phyloP scores from a whole-genome alignment of 2,329 filamentous ascomycete species.

The Pseudocercospora fuligena region DNA sequence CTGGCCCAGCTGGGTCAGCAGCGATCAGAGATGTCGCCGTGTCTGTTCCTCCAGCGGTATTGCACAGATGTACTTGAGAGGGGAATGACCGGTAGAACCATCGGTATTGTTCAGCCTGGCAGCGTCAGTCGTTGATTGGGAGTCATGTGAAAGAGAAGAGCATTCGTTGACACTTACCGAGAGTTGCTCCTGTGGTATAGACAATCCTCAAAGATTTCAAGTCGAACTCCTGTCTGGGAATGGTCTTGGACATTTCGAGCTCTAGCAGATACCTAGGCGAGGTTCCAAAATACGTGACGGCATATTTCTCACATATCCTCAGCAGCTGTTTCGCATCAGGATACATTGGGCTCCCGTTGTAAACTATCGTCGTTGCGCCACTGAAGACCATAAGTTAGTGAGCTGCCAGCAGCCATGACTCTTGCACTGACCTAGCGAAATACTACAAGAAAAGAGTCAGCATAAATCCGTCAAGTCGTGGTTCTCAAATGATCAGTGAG shows the following conservation, averaged over 20 bases:
- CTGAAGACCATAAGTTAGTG: neutral
- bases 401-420: neutral
- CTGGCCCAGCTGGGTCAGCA: constrained; percentile 49
- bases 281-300: constrained; percentile 50
- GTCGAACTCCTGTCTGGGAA: constrained; percentile 46
- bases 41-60: constrained; percentile 55
- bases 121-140: neutral
- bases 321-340: constrained; percentile 46
- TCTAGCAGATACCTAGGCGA: constrained; percentile 53
- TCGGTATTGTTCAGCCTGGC: constrained; percentile 45
- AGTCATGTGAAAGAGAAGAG: neutral
- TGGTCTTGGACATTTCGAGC: constrained; percentile 43
- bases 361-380: constrained; percentile 50
- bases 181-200: constrained; percentile 53
- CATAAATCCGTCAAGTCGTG: neutral
- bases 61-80: constrained; percentile 45
- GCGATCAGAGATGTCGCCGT: constrained; percentile 51
- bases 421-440: neutral
- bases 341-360: constrained; percentile 51
- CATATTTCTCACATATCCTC: constrained; percentile 44
- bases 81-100: constrained; percentile 54
- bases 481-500: neutral
- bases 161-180: constrained; percentile 26
- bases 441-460: neutral
- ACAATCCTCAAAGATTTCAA: constrained; percentile 48